Evolutionary conservation across 2,329 filamentous ascomycete species (phyloP).

Genomic region (Penicillium sp.): DNA sequence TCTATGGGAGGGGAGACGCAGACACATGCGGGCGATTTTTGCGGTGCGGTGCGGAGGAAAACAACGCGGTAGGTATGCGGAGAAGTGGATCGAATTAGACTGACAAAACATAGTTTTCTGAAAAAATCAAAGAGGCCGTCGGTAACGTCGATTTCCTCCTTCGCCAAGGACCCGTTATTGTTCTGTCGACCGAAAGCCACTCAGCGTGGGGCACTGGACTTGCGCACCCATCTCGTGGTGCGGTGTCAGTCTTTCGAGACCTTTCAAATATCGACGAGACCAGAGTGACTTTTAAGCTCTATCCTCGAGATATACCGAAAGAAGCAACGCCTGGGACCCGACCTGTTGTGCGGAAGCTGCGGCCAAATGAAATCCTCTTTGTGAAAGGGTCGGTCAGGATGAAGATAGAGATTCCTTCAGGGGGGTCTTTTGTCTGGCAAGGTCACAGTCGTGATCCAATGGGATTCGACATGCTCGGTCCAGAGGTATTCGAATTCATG

Average conservation of each 20-base stretch:
- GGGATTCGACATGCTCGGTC: not conserved
- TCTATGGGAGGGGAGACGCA: slow-evolving; percentile 1
- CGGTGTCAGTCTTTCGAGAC: slow-evolving; percentile 9
- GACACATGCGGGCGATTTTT: slow-evolving; percentile 1
- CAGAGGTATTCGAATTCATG: slow-evolving; percentile 8
- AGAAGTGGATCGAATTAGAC: not conserved
- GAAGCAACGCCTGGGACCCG: not conserved
- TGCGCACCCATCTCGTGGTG: slow-evolving; percentile 1
- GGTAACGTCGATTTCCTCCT: not conserved
- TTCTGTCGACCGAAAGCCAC: not conserved
- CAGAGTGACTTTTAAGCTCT: slow-evolving; percentile 7
- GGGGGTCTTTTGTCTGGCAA: slow-evolving; percentile 10
- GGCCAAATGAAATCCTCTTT: slow-evolving; percentile 8
- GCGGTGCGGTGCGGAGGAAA: not conserved
- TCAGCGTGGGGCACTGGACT: slow-evolving; percentile 1
- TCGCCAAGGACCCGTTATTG: not conserved
- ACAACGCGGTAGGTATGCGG: not conserved
- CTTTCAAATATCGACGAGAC: not conserved
- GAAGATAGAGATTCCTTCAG: slow-evolving; percentile 2
- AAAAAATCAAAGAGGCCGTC: slow-evolving; percentile 9
- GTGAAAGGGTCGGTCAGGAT: slow-evolving; percentile 8
- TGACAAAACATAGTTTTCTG: slow-evolving; percentile 5
- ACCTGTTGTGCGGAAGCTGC: slow-evolving; percentile 1
- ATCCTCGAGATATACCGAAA: slow-evolving; percentile 2
- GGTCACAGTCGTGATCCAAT: slow-evolving; percentile 2